Evolutionary conservation across 352 stramenopile species (phyloP).

Genomic region (Sclerospora graminicola): DNA sequence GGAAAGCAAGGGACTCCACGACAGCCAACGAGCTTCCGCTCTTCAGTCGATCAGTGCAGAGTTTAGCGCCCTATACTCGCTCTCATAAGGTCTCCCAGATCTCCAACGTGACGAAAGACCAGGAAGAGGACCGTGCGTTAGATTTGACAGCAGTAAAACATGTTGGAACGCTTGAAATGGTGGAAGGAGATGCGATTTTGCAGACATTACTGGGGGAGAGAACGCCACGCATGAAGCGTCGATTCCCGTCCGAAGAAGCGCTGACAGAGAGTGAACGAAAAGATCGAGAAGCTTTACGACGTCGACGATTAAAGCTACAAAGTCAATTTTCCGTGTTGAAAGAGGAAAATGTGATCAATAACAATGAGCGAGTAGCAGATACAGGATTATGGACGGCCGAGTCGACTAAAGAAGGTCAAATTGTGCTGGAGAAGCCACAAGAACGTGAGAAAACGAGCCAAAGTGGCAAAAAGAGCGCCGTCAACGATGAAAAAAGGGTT

Average conservation of each 20-base stretch:
- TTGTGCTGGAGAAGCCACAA: not conserved
- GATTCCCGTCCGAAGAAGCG: slow-evolving; percentile 40
- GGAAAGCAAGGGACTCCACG: not conserved
- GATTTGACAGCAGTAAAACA: slow-evolving; percentile 30
- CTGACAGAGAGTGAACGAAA: slow-evolving; percentile 36
- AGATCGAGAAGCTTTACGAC: slow-evolving; percentile 35
- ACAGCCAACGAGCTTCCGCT: too few species aligned
- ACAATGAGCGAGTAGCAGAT: slow-evolving; percentile 5
- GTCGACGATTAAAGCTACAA: slow-evolving; percentile 30
- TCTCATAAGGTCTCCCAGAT: not conserved
- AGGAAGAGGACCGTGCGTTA: slow-evolving; percentile 26
- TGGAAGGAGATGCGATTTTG: slow-evolving; percentile 59
- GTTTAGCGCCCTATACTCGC: not conserved
- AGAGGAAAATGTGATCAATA: slow-evolving; percentile 6
- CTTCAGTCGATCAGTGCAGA: not conserved
- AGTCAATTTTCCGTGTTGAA: slow-evolving; percentile 27
- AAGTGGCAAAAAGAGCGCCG: slow-evolving; percentile 6
- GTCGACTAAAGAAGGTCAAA: not conserved
- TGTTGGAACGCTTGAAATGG: slow-evolving; percentile 34
- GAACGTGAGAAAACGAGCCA: not conserved
- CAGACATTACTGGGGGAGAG: slow-evolving; percentile 30
- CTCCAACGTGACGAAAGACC: slow-evolving; percentile 1
- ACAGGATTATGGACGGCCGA: not conserved
- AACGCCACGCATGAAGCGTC: slow-evolving; percentile 31
- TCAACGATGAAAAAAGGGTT: slow-evolving; percentile 4